Percentiles rank a stretch among this genome's conserved stretches.
These are phyloP conservation scores for Penicillium fuscoglaucum DNA, from an alignment of 2,329 filamentous ascomycete genomes.

Conservation along the genomic window DNA sequence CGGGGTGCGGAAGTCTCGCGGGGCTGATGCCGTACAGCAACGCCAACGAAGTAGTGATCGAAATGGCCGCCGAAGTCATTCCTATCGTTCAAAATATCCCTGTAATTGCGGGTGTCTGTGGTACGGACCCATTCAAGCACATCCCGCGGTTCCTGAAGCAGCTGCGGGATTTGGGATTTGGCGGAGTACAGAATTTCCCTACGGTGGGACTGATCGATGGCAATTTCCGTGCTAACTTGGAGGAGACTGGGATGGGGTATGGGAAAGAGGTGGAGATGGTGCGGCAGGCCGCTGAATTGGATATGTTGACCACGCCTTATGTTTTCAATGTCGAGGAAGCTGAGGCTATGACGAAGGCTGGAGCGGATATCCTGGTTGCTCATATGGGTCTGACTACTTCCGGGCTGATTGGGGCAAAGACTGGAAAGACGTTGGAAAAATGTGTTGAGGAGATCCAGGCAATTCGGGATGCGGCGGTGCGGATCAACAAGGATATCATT, in stretches of 20 bases:
- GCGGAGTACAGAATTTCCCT: slow-evolving; percentile 72
- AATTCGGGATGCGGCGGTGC: neutral
- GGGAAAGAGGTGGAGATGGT: slow-evolving; percentile 68
- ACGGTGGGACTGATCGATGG: slow-evolving; percentile 72
- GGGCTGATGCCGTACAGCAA: slow-evolving; percentile 72
- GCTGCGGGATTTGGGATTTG: slow-evolving; percentile 63
- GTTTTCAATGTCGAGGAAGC: neutral
- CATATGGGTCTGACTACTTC: slow-evolving; percentile 4
- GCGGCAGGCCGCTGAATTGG: slow-evolving; percentile 57
- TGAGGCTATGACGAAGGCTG: neutral
- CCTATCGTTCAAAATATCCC: slow-evolving; percentile 64
- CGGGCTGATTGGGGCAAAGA: neutral
- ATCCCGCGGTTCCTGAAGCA: slow-evolving; percentile 62
- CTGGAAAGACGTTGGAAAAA: neutral
- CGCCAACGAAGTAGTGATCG: slow-evolving; percentile 67
- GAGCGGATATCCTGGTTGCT: neutral
- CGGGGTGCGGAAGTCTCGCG: slow-evolving; percentile 66
- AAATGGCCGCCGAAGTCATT: slow-evolving; percentile 69
- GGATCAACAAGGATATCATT: neutral
- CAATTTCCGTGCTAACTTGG: slow-evolving; percentile 64
- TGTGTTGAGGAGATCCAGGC: neutral
- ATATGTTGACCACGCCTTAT: slow-evolving; percentile 51
- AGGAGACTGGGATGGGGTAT: slow-evolving; percentile 72
- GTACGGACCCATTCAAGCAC: slow-evolving; percentile 66
- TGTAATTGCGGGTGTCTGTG: slow-evolving; percentile 70